Evolutionary conservation across 2,329 filamentous ascomycete genomes (phyloP).

Genomic region (Penicillium corylophilum): DNA sequence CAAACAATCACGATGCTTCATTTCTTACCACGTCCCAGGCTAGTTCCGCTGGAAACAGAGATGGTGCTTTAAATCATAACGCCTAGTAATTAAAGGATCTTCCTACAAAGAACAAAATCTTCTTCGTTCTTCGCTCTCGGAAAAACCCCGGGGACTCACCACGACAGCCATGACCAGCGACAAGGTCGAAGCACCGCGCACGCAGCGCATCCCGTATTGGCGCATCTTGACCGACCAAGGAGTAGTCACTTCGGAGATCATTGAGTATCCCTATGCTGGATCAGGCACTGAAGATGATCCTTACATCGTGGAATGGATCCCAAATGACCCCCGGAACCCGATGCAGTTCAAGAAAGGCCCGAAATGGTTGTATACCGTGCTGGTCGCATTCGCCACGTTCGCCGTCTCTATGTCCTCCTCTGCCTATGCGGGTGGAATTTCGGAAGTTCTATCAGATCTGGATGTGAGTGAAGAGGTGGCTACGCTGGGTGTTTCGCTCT

Average conservation of each 20-base stretch:
- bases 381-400: constrained; percentile 66
- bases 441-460: constrained; percentile 55
- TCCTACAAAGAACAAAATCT: neutral
- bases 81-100: neutral
- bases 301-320: constrained; percentile 48
- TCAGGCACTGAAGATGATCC: constrained; percentile 36
- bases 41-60: neutral
- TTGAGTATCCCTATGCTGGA: constrained; percentile 26
- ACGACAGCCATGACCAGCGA: constrained; percentile 2
- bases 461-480: constrained; percentile 52
- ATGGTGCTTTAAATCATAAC: neutral
- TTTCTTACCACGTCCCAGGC: neutral
- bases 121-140: neutral
- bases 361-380: constrained; percentile 66
- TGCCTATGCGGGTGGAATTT: constrained; percentile 43
- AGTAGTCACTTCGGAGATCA: constrained; percentile 22
- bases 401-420: constrained; percentile 70
- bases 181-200: constrained; percentile 2
- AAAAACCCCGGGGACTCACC: neutral
- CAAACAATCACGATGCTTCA: neutral
- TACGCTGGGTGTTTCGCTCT: constrained; percentile 64
- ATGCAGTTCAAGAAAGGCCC: constrained; percentile 55
- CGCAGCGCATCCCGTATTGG: constrained; percentile 24
- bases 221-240: constrained; percentile 24
- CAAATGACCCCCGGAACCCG: constrained; percentile 67